Base-by-base conservation (phyloP, 345 rosid species). In the Atalantia buxifolia region DNA sequence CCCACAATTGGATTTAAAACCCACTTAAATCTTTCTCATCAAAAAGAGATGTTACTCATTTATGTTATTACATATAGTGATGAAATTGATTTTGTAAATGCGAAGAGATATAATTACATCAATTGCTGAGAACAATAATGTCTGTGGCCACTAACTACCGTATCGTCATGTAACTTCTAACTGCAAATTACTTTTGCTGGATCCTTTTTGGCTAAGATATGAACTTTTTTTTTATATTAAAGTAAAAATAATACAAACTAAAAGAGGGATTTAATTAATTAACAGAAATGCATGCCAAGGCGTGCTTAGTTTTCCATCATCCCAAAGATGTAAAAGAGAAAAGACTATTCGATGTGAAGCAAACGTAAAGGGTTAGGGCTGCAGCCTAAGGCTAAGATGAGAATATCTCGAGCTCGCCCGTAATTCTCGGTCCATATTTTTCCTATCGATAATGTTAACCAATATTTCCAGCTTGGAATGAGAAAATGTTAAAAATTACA, bases 321-420 rank as follows among this genome's bases (percentile, higher is more conserved):
- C 78, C 67, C 81, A 9, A 45, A 33, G 70, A 69, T 13, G 28
- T 25, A 57, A 19, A 67, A 66, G 76, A 68, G 27, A 21, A 22
- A 66, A 62, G 79, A 83, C 84, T 82, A 68, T 87, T 89, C 89
- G 89, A 87, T 82, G 90, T 71, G 84, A 86, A 86, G 92, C 80
- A 25, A 64, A 28, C 50, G 50, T 13, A 30, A 4, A 64, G 53
- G 71, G 25, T 5, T 33, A 6, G 10, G 69, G 69, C 31, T 12
- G 5, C n/a, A n/a, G n/a, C 38, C 38, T 63, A 63, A 13, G 68
- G 13, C 66, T 63, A 63, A 2, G 69, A 33, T 31, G 33, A 25
- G 24, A 64, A 21, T 53, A 4, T 53, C 3, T 66, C 18, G 50
- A 45, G 50, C 36, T 66, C 13, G 33, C 21, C 84, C 79, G 73